Evolutionary conservation across 257 asterid genomes (phyloP), one percentile per base, ranked within the genome.

Genomic region (Nicotiana tomentosiformis): DNA sequence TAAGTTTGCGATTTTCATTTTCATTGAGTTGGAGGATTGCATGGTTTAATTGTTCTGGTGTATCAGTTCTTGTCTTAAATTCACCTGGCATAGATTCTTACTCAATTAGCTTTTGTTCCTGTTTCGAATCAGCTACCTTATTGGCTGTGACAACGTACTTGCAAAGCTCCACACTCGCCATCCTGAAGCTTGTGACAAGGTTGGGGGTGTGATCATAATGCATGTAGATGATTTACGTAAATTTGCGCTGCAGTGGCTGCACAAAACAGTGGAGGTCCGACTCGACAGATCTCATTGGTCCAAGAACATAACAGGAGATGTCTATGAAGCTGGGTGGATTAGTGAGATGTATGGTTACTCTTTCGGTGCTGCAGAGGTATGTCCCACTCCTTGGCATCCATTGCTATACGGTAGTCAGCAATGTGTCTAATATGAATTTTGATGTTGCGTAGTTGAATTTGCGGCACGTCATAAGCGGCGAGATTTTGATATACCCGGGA

Each of bases 301-400:
- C 49, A 92, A 85, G 86, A 87, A 92, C 86, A 84, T 94, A 26
- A 96, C 98, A 0, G 99, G 99, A 56, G 99, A 96, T 84, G 84
- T 94, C 65, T 96, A 96, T 51, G 98, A 96, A 88, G 86, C 98
- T 66, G 99, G 98, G 81, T 96, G 98, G 99, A 94, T 96, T 68
- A 96, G 98, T 81, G 98, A 96, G 91, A 96, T 96, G 99, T 96
- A 96, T 85, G 99, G 99, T 77, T 96, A 96, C 93, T 91, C 98
- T 65, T 96, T 96, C 80, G 99, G 93, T 85, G 99, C 98, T 55
- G 95, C 99, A 26, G 99, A 96, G 99, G 98, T 96, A 91, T 39
- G 49, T 39, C 49, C 49, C 7, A 57, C 64, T 57, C 64, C 64
- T 57, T 57, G 9, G 64, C 26, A 18, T 57, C 64, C 64, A 18